These are phyloP conservation scores for Lactarius sp. DNA, from an alignment of 768 basidiomycete species.

Conservation along the genomic window DNA sequence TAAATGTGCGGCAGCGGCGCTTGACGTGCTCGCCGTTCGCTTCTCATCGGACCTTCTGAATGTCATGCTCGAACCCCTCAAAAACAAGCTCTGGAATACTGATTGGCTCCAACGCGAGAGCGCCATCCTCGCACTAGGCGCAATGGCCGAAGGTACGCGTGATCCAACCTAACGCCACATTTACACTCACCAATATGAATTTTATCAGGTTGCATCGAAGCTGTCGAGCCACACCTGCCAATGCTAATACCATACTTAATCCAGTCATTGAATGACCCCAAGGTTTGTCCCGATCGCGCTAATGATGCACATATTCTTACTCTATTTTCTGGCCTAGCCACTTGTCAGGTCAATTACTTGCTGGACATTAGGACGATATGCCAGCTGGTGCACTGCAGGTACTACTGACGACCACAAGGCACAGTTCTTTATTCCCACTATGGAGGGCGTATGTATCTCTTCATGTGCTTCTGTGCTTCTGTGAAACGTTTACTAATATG, in stretches of 20 bases:
- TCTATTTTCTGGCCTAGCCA: conserved; percentile 48
- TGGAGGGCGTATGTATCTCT: conserved; percentile 76
- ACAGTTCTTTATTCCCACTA: conserved; percentile 90
- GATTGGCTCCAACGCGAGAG: conserved; percentile 97
- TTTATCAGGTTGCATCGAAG: conserved; percentile 84
- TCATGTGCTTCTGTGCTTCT: conserved; percentile 31
- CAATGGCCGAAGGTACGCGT: conserved; percentile 91
- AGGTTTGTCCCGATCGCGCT: conserved; percentile 46
- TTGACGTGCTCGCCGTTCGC: conserved; percentile 93
- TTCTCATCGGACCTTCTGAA: conserved; percentile 88
- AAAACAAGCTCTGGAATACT: conserved; percentile 86
- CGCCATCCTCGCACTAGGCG: conserved; percentile 91
- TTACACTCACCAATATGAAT: not conserved
- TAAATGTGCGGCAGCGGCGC: conserved; percentile 95
- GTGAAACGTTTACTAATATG: conserved; percentile 4
- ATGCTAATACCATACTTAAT: conserved; percentile 91
- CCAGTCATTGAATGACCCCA: conserved; percentile 83
- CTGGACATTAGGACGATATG: conserved; percentile 99
- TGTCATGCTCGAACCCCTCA: conserved; percentile 82
- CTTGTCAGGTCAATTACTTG: conserved; percentile 97
- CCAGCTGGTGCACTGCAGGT: conserved; percentile 92
- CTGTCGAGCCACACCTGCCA: conserved; percentile 91
- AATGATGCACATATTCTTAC: conserved; percentile 6
- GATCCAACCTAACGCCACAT: not conserved
- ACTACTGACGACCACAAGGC: conserved; percentile 83